phyloP scores from a whole-genome alignment of 1,284 basidiomycete genomes.

The Fomitopsis betulina region DNA sequence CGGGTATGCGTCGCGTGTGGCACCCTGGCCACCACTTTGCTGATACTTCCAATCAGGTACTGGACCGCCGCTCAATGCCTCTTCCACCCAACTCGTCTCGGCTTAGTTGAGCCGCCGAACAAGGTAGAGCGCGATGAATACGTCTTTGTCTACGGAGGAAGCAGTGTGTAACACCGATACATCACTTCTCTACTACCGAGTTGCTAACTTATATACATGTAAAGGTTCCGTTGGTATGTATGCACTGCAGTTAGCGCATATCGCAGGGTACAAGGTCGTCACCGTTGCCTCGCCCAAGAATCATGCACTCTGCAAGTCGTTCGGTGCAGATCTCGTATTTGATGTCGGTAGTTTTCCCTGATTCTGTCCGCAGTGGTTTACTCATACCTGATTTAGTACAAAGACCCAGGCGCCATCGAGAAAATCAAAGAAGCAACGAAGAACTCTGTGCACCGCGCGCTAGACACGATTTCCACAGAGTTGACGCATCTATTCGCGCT shows the following conservation, averaged over 20 bases:
- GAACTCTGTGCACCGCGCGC: slow-evolving; percentile 14
- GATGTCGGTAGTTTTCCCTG: slow-evolving; percentile 17
- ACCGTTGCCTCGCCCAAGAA: slow-evolving; percentile 36
- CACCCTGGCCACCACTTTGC: too few species aligned
- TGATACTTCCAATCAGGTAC: slow-evolving; percentile 2
- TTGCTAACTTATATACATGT: neutral
- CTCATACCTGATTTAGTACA: slow-evolving; percentile 13
- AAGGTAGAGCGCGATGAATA: neutral
- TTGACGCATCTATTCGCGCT: slow-evolving; percentile 10
- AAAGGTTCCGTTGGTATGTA: slow-evolving; percentile 35
- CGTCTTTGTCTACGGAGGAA: slow-evolving; percentile 1
- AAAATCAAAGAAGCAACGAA: slow-evolving; percentile 21
- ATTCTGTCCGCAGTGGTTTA: neutral
- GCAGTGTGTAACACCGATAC: neutral
- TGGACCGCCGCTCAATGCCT: slow-evolving; percentile 31
- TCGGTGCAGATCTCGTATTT: slow-evolving; percentile 37
- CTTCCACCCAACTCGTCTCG: slow-evolving; percentile 11
- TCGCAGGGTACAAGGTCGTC: slow-evolving; percentile 36
- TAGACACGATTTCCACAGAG: slow-evolving; percentile 19
- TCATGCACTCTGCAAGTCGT: slow-evolving; percentile 31
- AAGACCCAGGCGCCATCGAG: slow-evolving; percentile 17
- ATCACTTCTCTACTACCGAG: too few species aligned
- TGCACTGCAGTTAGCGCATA: slow-evolving; percentile 38
- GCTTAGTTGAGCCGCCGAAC: neutral
- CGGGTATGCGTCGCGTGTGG: slow-evolving; percentile 13